Conservation (phyloP, 2,329 filamentous ascomycete species). For the Penicillium sclerotiorum region DNA sequence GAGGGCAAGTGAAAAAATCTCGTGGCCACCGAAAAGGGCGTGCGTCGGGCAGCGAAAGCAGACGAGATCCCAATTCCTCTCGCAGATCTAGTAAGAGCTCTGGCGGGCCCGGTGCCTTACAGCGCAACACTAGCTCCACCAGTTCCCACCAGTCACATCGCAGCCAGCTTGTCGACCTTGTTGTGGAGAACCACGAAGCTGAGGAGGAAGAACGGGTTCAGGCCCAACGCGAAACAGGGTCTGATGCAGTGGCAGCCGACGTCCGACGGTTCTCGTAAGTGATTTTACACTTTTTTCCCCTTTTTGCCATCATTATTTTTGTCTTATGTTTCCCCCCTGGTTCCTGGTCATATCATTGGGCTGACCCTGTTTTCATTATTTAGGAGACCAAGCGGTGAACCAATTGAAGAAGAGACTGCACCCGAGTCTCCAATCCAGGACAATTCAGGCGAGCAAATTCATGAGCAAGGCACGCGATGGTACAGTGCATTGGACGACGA, state of each 20-base stretch:
- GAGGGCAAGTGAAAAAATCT: conserved; percentile 41
- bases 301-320: background rate
- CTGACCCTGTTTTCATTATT: conserved; percentile 21
- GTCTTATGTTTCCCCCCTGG: background rate
- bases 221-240: conserved; percentile 63
- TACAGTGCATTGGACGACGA: conserved; percentile 42
- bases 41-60: conserved; percentile 26
- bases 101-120: conserved; percentile 26
- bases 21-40: conserved; percentile 40
- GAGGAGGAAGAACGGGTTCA: conserved; percentile 65
- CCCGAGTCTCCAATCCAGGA: conserved; percentile 11
- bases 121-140: conserved; percentile 36
- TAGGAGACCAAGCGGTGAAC: conserved; percentile 36
- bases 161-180: conserved; percentile 67
- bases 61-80: conserved; percentile 29
- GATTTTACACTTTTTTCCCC: background rate
- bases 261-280: conserved; percentile 38
- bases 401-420: conserved; percentile 29
- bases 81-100: conserved; percentile 38
- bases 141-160: conserved; percentile 59
- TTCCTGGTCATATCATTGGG: background rate
- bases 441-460: conserved; percentile 11
- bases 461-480: conserved; percentile 21
- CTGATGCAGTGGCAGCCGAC: conserved; percentile 59
- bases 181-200: conserved; percentile 65